A percentile compares a stretch with the other conserved stretches of the same genome.
These are phyloP conservation scores for Zymoseptoria crescenta DNA, from an alignment of 2,329 filamentous ascomycete species.

Conservation along the genomic window DNA sequence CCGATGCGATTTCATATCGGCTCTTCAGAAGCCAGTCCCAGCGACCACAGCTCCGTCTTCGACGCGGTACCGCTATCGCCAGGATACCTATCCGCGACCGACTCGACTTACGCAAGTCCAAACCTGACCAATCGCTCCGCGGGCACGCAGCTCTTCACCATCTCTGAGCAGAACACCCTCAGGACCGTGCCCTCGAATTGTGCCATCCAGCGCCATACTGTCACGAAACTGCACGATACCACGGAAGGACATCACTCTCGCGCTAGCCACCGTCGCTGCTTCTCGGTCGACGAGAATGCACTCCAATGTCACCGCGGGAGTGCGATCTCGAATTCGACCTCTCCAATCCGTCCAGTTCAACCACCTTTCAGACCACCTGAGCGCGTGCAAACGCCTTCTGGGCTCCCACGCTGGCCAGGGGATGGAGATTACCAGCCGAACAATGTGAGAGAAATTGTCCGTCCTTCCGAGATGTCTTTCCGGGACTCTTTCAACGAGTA, in stretches of 20 bases:
- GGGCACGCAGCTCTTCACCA: conserved; percentile 36
- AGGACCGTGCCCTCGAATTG: conserved; percentile 27
- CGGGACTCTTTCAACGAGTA: background rate
- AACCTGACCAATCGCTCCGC: conserved; percentile 21
- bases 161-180: conserved; percentile 37
- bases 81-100: background rate
- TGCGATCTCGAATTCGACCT: conserved; percentile 1
- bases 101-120: background rate
- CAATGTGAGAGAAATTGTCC: background rate
- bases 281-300: conserved; percentile 21
- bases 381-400: conserved; percentile 22
- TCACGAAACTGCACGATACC: conserved; percentile 9
- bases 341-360: conserved; percentile 4
- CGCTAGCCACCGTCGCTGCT: conserved; percentile 6
- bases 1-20: background rate
- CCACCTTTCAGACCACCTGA: conserved; percentile 20
- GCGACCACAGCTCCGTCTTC: conserved; percentile 20
- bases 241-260: conserved; percentile 1
- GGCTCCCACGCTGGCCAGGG: conserved; percentile 24
- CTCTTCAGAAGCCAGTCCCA: conserved; percentile 16
- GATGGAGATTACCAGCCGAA: conserved; percentile 1
- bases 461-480: background rate
- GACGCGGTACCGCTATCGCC: conserved; percentile 10
- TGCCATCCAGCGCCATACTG: conserved; percentile 15
- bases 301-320: conserved; percentile 3